Evolutionary conservation across 2,329 filamentous ascomycete species (phyloP).

Genomic region (Cladosporium sp.): DNA sequence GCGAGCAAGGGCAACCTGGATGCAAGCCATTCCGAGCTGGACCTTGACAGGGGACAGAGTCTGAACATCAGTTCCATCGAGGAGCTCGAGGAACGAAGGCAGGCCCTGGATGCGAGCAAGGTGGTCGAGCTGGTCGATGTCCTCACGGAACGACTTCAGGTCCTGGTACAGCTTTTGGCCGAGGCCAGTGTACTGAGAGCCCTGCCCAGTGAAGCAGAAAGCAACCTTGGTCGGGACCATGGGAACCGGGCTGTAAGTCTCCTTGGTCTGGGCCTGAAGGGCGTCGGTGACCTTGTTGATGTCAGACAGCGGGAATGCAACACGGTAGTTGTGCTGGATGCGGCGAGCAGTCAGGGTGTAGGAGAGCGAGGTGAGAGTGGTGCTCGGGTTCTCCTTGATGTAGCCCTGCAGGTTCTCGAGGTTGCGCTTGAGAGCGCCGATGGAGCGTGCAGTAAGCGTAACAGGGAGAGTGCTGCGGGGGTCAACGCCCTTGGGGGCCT

Average conservation of each 20-base stretch:
- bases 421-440: constrained; percentile 49
- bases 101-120: constrained; percentile 43
- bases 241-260: constrained; percentile 48
- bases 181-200: constrained; percentile 49
- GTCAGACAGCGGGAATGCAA: constrained; percentile 44
- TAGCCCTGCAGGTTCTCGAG: constrained; percentile 44
- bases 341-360: constrained; percentile 51
- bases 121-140: constrained; percentile 47
- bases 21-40: constrained; percentile 50
- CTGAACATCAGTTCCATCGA: constrained; percentile 45
- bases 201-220: constrained; percentile 50
- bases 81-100: constrained; percentile 46
- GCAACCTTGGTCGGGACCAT: constrained; percentile 49
- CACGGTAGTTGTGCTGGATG: constrained; percentile 51
- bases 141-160: constrained; percentile 43
- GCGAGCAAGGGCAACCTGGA: constrained; percentile 48
- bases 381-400: constrained; percentile 40
- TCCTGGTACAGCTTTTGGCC: constrained; percentile 48
- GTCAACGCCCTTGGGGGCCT: constrained; percentile 39
- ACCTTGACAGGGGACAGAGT: constrained; percentile 49
- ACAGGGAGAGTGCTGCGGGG: constrained; percentile 44
- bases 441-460: constrained; percentile 48
- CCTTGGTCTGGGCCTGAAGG: constrained; percentile 45
- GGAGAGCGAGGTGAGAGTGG: constrained; percentile 45
- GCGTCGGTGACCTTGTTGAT: constrained; percentile 44